These are phyloP conservation scores for Rhinocladiella mackenziei DNA, from an alignment of 2,329 filamentous ascomycete genomes.

Conservation along the genomic window DNA sequence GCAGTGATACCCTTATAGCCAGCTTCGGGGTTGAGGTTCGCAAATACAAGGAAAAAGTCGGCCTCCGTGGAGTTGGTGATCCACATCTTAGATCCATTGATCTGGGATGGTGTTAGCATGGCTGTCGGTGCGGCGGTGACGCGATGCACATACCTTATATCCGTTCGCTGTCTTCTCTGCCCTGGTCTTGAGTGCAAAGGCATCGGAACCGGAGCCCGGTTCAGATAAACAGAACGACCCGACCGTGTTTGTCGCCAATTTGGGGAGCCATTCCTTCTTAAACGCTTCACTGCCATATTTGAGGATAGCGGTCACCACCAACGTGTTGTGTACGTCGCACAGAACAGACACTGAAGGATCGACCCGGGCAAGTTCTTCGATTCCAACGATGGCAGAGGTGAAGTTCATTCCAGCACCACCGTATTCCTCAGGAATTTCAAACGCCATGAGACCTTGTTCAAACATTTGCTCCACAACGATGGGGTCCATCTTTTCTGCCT, in stretches of 20 bases:
- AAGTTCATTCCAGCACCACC: conserved; percentile 99
- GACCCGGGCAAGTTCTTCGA: conserved; percentile 90
- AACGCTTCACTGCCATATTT: conserved; percentile 74
- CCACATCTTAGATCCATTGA: conserved; percentile 98
- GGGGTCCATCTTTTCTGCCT: conserved; percentile 90
- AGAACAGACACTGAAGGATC: conserved; percentile 94
- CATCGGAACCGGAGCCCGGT: conserved; percentile 88
- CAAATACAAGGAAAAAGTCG: conserved; percentile 94
- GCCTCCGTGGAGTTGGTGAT: conserved; percentile 97
- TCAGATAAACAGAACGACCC: conserved; percentile 90
- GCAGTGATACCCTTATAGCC: conserved; percentile 97
- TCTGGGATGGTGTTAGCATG: conserved; percentile 42
- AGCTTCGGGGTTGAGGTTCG: conserved; percentile 85
- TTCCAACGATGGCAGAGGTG: conserved; percentile 89
- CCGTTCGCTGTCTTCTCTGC: conserved; percentile 77
- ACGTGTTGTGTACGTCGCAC: conserved; percentile 95
- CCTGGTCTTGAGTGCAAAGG: conserved; percentile 89
- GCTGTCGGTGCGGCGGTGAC: neutral
- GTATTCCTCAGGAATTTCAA: conserved; percentile 96
- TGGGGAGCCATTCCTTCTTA: conserved; percentile 85
- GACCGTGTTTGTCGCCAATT: conserved; percentile 82
- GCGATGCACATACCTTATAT: conserved; percentile 47
- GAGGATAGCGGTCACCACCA: conserved; percentile 89
- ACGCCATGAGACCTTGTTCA: conserved; percentile 93
- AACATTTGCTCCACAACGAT: conserved; percentile 85